phyloP scores from a whole-genome alignment of 2,329 filamentous ascomycete genomes.

The Ophiostoma montium region DNA sequence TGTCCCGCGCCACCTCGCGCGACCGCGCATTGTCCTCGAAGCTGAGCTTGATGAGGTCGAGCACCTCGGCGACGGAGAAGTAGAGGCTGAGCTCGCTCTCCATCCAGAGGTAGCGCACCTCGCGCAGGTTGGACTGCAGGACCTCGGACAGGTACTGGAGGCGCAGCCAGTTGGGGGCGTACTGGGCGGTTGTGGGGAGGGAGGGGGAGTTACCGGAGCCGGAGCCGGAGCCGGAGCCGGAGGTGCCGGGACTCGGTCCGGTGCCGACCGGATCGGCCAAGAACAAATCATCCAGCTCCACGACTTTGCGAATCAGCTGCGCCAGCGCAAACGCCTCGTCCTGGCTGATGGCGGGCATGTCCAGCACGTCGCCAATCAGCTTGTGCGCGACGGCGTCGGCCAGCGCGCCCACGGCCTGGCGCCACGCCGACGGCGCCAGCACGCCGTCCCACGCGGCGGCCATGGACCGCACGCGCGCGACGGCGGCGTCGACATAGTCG shows the following conservation, averaged over 20 bases:
- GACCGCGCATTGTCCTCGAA: constrained; percentile 50
- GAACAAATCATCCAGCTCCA: constrained; percentile 46
- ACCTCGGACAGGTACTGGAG: constrained; percentile 51
- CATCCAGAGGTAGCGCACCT: constrained; percentile 49
- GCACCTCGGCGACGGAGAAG: constrained; percentile 44
- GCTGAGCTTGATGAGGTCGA: constrained; percentile 48
- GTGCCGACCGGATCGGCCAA: constrained; percentile 7
- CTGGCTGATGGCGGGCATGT: constrained; percentile 45
- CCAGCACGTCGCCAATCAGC: constrained; percentile 46
- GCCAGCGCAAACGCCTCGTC: constrained; percentile 51
- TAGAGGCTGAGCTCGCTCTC: constrained; percentile 52
- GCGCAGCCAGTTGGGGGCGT: constrained; percentile 46
- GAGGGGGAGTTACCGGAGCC: constrained; percentile 20
- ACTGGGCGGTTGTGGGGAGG: constrained; percentile 43
- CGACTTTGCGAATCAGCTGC: constrained; percentile 41
- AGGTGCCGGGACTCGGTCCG: no score
- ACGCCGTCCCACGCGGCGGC: constrained; percentile 44
- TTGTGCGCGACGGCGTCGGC: constrained; percentile 45
- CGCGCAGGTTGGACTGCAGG: constrained; percentile 50
- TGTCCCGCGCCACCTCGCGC: constrained; percentile 43
- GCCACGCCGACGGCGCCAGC: constrained; percentile 46
- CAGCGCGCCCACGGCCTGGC: constrained; percentile 46
- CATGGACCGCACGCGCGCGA: constrained; percentile 36
- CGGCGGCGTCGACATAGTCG: constrained; percentile 37
- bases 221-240: no score